These are phyloP conservation scores for Abelmoschus esculentus DNA, from an alignment of 345 rosid genomes.

Conservation along the genomic window DNA sequence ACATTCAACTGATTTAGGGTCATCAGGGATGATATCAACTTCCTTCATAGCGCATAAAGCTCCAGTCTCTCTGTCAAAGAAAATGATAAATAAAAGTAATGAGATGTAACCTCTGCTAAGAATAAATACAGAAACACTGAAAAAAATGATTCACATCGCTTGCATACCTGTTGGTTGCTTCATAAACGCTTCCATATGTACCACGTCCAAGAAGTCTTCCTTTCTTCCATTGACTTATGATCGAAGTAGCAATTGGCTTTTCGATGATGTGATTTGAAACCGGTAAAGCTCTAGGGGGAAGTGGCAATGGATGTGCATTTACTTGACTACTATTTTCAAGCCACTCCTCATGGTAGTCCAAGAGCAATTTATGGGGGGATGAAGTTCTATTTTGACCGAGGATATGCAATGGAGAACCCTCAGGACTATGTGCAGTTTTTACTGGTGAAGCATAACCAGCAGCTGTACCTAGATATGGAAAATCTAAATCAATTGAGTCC, in stretches of 20 bases:
- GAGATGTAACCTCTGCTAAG: not conserved
- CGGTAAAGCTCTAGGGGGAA: slow-evolving; percentile 45
- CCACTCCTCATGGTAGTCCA: slow-evolving; percentile 10
- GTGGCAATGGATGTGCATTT: slow-evolving; percentile 56
- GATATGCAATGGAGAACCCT: slow-evolving; percentile 34
- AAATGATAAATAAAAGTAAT: not conserved
- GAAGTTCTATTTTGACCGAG: slow-evolving; percentile 21
- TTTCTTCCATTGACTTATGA: slow-evolving; percentile 53
- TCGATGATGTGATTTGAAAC: slow-evolving; percentile 20
- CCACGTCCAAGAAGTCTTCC: slow-evolving; percentile 75
- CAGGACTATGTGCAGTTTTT: slow-evolving; percentile 21
- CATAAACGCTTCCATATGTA: slow-evolving; percentile 65
- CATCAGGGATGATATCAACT: slow-evolving; percentile 50
- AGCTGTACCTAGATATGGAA: slow-evolving; percentile 13
- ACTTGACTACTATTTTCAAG: slow-evolving; percentile 23
- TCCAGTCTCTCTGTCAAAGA: slow-evolving; percentile 49
- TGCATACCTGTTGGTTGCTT: slow-evolving; percentile 45
- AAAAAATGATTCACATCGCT: slow-evolving; percentile 9
- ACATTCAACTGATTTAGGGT: slow-evolving; percentile 55
- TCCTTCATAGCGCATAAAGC: slow-evolving; percentile 74
- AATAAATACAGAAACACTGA: not conserved
- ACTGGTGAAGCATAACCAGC: slow-evolving; percentile 14
- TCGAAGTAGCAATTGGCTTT: slow-evolving; percentile 14
- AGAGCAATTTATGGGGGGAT: slow-evolving; percentile 15
- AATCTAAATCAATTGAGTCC: slow-evolving; percentile 18